Evolutionary conservation across 768 basidiomycete genomes (phyloP), one percentile per base, ranked within the genome.

Genomic region (Austroboletus eburneus): DNA sequence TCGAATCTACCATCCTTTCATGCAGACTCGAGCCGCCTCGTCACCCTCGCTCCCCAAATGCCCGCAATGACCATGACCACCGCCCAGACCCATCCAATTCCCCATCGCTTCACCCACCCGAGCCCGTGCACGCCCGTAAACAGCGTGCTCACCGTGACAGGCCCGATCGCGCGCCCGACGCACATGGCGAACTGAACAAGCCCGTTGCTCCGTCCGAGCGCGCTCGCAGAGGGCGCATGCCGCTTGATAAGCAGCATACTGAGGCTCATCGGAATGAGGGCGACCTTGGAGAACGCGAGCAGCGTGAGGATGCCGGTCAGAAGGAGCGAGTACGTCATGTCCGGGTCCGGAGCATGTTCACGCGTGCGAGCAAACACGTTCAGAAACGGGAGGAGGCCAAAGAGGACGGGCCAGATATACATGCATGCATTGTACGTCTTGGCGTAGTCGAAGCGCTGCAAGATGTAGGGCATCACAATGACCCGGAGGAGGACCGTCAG

Each of bases 191-290:
- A 69, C 50, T 82, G 78, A 14, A 80, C 73, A 7, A 85, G 71
- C 16, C 80, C 82, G 50, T 83, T 84, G 13, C 77, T 76, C n/a
- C 74, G 70, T 0, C 81, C 81, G 5, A 84, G 69, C 6, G 74
- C n/a, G 13, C 30, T 14, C 9, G 30, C 9, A 21, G 76, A n/a
- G 12, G 44, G 79, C 1, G 77, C 68, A 39, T 71, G 62, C 43
- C 76, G 69, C 49, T 79, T 81, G 34, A 78, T 72, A n/a, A 85
- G 66, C 32, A 85, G 74, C 72, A 84, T 77, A 56, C 72, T 80
- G 37, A 80, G 63, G 6, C 80, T 84, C 6, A 45, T 27, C 16
- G 52, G 49, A 29, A 58, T 32, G 1, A 35, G 40, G 1, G 25
- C 57, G 4, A 55, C n/a, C 14, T 49, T 58, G 16, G 73, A 72